Percentiles rank a stretch among this genome's conserved stretches.
phyloP scores from a whole-genome alignment of 225 moss, liverwort and hornwort species.

The Antitrichia curtipendula region DNA sequence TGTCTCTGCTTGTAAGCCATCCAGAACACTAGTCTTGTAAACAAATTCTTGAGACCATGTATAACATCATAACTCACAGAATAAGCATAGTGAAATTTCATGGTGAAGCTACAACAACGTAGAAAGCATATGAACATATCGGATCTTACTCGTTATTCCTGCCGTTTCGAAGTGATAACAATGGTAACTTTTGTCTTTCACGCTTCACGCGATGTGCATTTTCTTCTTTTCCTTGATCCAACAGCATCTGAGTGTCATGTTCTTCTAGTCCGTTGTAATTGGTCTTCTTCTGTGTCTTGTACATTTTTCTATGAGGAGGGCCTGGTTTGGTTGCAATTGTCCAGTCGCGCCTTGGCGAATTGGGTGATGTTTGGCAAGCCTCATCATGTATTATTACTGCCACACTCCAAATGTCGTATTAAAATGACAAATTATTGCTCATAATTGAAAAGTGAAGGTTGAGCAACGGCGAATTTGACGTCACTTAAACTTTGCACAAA shows the following conservation, averaged over 20 bases:
- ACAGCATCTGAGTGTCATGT: neutral
- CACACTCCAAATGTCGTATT: neutral
- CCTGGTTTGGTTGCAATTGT: neutral
- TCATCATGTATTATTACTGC: neutral
- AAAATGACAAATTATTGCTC: neutral
- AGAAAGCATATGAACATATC: neutral
- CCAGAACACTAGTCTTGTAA: neutral
- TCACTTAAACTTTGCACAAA: neutral
- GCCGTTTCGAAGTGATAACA: neutral
- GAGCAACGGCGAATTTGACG: neutral
- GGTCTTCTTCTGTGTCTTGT: neutral
- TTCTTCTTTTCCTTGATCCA: slow-evolving; percentile 7
- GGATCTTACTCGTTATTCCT: slow-evolving; percentile 8
- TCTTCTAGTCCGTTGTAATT: neutral
- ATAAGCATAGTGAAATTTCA: neutral
- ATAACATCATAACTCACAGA: neutral
- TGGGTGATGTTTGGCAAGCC: slow-evolving; percentile 23
- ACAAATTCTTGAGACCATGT: neutral
- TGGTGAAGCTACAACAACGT: neutral
- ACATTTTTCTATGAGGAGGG: neutral
- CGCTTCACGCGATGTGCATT: neutral
- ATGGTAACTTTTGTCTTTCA: slow-evolving; percentile 5
- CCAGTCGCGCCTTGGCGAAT: neutral
- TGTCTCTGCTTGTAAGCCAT: neutral
- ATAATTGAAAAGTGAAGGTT: neutral